Evolutionary conservation across 2,329 filamentous ascomycete species (phyloP), one percentile per base, ranked within the genome.

Genomic region (Ceratocystis lukuohia): DNA sequence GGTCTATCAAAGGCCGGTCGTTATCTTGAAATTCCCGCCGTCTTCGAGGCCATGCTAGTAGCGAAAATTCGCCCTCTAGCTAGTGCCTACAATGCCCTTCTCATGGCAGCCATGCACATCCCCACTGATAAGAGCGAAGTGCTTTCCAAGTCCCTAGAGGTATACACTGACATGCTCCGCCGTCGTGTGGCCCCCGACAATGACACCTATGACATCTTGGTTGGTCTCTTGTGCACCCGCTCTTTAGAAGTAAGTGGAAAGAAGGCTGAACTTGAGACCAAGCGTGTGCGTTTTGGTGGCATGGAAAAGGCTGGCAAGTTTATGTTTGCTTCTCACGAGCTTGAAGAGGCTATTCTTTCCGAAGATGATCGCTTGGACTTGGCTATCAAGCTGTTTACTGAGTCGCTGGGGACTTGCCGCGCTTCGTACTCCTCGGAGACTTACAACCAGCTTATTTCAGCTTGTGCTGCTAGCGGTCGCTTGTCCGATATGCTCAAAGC

Each of bases 91-190:
- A 96, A 96, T 74, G 89, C 91, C 62, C 81, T 99, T 57, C 79
- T 99, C 56, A 82, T 87, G 71, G 90, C 94, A 5, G 91, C 91
- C 15, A 90, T 96, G 69, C 83, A 90, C 71, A 82, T 96, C 20
- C 89, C 92, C 6, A 80, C 81, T 28, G 87, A 89, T 74, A 88
- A 87, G 75, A 88, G 88, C 65, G 88, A 95, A 77, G 85, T 94
- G 64, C 89, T 96, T 15, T 88, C 91, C 69, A 96, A 96, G 78
- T 91, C 91, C 4, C 82, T 97, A 64, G 92, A 96, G 77, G 89
- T 99, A 64, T 99, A 97, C 75, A 88, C 91, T 17, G 92, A 97
- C 74, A 97, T 99, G 94, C 85, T 96, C 71, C 86, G 88, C 70
- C 88, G 92, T 70, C 88, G 87, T 71, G 87, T 97, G 28, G 78